phyloP scores from a whole-genome alignment of 139 green algal species.

The Nannochloris sp. region DNA sequence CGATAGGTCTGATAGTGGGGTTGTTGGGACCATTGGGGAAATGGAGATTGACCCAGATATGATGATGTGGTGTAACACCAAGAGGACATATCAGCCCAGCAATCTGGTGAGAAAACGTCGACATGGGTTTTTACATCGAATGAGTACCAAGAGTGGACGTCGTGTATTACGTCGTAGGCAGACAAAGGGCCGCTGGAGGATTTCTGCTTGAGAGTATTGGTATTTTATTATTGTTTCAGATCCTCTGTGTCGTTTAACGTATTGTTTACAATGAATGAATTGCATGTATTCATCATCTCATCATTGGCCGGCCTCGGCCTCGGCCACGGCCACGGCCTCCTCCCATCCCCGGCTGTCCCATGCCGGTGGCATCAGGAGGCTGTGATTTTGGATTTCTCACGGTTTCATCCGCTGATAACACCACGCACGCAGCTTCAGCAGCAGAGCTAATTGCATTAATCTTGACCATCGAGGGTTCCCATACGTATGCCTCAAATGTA shows the following conservation, averaged over 20 bases:
- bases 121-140: slow-evolving; percentile 44
- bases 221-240: not conserved
- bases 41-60: not conserved
- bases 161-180: slow-evolving; percentile 21
- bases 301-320: slow-evolving; percentile 36
- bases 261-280: not conserved
- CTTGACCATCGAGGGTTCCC: slow-evolving; percentile 92
- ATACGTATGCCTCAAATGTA: slow-evolving; percentile 90
- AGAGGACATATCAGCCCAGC: slow-evolving; percentile 51
- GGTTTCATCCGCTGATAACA: slow-evolving; percentile 96
- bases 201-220: slow-evolving; percentile 23
- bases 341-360: not conserved
- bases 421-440: slow-evolving; percentile 90
- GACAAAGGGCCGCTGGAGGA: slow-evolving; percentile 19
- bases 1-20: no score
- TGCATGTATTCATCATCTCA: slow-evolving; percentile 24
- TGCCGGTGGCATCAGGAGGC: slow-evolving; percentile 10
- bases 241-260: not conserved
- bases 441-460: slow-evolving; percentile 88
- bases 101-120: slow-evolving; percentile 43
- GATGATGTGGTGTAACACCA: slow-evolving; percentile 18
- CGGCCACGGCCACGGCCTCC: slow-evolving; percentile 24
- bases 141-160: slow-evolving; percentile 22
- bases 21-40: not conserved
- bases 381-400: slow-evolving; percentile 82